These are phyloP conservation scores for Fagopyrum tataricum DNA, from an alignment of 148 eudicot genomes.

Conservation along the genomic window DNA sequence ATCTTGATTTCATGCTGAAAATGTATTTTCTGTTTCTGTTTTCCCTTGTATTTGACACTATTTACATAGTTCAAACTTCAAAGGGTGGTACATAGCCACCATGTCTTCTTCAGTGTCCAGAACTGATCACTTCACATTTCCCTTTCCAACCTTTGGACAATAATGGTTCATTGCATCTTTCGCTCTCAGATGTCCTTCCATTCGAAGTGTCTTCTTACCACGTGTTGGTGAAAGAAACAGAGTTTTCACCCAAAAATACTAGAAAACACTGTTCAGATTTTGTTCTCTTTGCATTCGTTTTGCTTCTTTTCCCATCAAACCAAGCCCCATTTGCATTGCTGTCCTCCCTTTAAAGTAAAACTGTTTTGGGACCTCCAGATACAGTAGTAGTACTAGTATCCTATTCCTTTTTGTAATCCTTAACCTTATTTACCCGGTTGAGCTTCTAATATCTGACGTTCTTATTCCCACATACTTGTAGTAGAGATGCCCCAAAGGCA, in stretches of 20 bases:
- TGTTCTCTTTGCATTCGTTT: constrained; percentile 18
- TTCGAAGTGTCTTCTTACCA: constrained; percentile 12
- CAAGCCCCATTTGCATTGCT: not conserved
- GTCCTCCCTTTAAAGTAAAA: constrained; percentile 1
- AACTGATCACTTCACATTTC: constrained; percentile 2
- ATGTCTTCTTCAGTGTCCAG: constrained; percentile 5
- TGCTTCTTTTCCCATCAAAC: constrained; percentile 12
- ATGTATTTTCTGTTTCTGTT: not conserved
- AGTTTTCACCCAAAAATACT: not conserved
- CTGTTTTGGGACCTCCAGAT: constrained; percentile 9
- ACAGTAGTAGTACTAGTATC: constrained; percentile 5
- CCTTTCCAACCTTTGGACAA: constrained; percentile 17
- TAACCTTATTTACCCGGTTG: not conserved
- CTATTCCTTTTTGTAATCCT: constrained; percentile 12
- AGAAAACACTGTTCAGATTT: constrained; percentile 24
- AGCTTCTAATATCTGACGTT: constrained; percentile 3
- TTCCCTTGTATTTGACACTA: constrained; percentile 5
- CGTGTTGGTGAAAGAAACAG: constrained; percentile 11
- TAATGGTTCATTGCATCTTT: constrained; percentile 23
- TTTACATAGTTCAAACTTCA: constrained; percentile 3
- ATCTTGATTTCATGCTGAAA: not conserved
- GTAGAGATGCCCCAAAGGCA: constrained; percentile 48
- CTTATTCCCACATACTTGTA: constrained; percentile 9
- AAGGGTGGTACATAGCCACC: constrained; percentile 6
- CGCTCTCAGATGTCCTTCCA: constrained; percentile 20